Conservation (phyloP, 306 rosid species). For the Pachyrhizus erosus region DNA sequence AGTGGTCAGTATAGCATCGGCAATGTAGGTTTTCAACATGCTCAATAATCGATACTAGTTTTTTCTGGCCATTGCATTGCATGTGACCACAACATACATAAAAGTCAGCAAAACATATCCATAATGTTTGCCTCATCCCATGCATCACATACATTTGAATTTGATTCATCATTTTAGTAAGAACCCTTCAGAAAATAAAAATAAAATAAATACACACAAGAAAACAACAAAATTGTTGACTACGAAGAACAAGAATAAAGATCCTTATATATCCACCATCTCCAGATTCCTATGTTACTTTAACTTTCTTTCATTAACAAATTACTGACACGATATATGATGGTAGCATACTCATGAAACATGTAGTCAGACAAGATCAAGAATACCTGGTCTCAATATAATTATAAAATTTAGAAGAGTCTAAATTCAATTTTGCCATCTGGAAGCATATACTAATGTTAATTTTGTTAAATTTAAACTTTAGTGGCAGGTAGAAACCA, state of each 20-base stretch:
- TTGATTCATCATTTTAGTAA: not conserved
- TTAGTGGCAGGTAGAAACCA: not conserved
- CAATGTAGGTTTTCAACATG: conserved; percentile 23
- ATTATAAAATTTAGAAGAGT: conserved; percentile 13
- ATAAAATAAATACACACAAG: not conserved
- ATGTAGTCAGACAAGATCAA: conserved; percentile 15
- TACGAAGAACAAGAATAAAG: not conserved
- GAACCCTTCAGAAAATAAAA: not conserved
- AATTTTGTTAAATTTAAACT: conserved; percentile 3
- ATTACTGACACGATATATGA: conserved; percentile 26
- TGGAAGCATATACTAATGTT: conserved; percentile 8
- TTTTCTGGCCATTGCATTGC: conserved; percentile 25
- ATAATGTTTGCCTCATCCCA: conserved; percentile 28
- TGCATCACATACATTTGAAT: conserved; percentile 27
- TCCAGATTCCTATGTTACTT: not conserved
- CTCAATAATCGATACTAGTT: not conserved
- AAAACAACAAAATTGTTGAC: not conserved
- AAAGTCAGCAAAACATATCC: conserved; percentile 29
- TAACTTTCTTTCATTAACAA: conserved; percentile 18
- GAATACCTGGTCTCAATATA: not conserved
- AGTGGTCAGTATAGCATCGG: not conserved
- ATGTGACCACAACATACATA: conserved; percentile 46
- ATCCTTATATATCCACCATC: not conserved
- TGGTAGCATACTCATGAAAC: not conserved
- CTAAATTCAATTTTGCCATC: not conserved